Base-by-base conservation (phyloP, 306 rosid genomes). In the Cucurbita moschata region DNA sequence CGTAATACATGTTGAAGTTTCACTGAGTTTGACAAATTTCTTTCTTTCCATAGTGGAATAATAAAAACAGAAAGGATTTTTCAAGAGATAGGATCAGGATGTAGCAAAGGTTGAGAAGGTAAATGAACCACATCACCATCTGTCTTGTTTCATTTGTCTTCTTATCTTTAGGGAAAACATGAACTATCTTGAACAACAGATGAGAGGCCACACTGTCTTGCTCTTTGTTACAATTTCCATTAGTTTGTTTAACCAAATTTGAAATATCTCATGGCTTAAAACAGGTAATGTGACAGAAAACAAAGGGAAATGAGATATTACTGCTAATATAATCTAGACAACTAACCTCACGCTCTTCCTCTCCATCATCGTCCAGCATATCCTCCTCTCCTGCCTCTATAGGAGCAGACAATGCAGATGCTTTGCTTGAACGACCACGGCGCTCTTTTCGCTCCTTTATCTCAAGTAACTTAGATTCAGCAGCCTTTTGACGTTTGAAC, bases 351-450 rank as follows among this genome's bases (percentile, higher is more conserved):
- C 97, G 85, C 80, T 95, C 97, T 81, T 95, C 99, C 79, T 91
- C 99, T 38, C 92, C 97, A 76, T 91, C 99, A 66, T 91, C 97
- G 64, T 95, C 96, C 70, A 85, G 76, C 55, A 75, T 82, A 81
- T 91, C 99, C 82, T 95, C 99, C 79, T 95, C 99, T 49, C 96
- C 97, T 53, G 86, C 88, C 88, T 91, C 96, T 54, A 94, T 83
- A 68, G 96, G 97, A 74, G 99, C 83, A 40, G 99, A 94, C 82
- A 94, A 54, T 23, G 97, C 88, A 82, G 99, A 85, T 75, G 99
- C 99, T 79, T 74, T 89, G 76, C 88, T 85, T 42, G 99, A 95
- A 80, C 96, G 95, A 12, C 91, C 88, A 40, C 97, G 91, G 19
- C 97, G 86, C 84, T 91, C 99, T 75, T 89, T 94, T 79, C 96